phyloP scores from a whole-genome alignment of 1,139 yeast species.

The Diutina siamensis region DNA sequence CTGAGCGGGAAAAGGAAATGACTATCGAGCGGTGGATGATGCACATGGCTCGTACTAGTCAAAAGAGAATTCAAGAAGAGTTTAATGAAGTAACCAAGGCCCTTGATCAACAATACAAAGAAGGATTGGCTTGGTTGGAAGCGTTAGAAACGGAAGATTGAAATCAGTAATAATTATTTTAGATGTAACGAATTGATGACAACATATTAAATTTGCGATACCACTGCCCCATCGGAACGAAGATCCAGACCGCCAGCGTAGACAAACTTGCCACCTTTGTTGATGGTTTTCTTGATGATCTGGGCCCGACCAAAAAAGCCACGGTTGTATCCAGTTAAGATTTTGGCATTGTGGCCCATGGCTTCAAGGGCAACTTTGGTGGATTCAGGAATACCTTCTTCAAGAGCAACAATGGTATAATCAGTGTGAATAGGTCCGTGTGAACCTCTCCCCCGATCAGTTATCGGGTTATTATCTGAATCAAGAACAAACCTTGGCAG shows the following conservation, averaged over 20 bases:
- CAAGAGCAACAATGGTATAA: conserved; percentile 50
- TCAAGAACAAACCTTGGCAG: conserved; percentile 60
- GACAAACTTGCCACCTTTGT: conserved; percentile 26
- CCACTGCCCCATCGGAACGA: conserved; percentile 75
- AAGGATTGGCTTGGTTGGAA: conserved; percentile 24
- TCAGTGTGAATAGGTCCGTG: conserved; percentile 57
- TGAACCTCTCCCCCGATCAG: conserved; percentile 49
- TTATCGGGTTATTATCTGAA: conserved; percentile 14
- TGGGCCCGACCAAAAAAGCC: conserved; percentile 62
- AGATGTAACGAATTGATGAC: background rate
- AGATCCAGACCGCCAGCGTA: conserved; percentile 68
- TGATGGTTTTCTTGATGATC: conserved; percentile 39
- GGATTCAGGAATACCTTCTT: conserved; percentile 44
- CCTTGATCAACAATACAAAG: conserved; percentile 16
- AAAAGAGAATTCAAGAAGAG: conserved; percentile 29
- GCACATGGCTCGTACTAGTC: conserved; percentile 34
- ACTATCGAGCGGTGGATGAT: conserved; percentile 61
- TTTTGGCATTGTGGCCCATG: conserved; percentile 48
- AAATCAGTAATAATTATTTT: too few species aligned
- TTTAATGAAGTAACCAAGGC: conserved; percentile 10
- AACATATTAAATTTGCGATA: conserved; percentile 22
- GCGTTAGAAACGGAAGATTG: background rate
- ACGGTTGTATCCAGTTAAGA: conserved; percentile 37
- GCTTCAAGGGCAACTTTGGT: conserved; percentile 31
- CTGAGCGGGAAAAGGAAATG: conserved; percentile 57